A percentile compares a stretch with the other conserved stretches of the same genome.
These are phyloP conservation scores for Ziziphus jujuba DNA, from an alignment of 306 rosid species.

Conservation along the genomic window DNA sequence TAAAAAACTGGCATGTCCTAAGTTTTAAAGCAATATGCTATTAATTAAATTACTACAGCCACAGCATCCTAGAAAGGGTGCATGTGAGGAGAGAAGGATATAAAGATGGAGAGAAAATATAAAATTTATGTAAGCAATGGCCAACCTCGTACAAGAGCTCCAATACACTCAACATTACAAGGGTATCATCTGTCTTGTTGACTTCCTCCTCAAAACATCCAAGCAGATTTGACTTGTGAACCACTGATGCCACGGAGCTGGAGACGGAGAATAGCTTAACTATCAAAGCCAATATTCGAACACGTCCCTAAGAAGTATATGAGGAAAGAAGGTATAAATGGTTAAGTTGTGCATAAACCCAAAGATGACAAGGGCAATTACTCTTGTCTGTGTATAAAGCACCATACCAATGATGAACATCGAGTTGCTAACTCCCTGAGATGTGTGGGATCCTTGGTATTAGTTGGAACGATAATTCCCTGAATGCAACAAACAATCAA, in stretches of 20 bases:
- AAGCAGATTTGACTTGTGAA: conserved; percentile 66
- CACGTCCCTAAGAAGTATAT: conserved; percentile 61
- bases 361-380: neutral
- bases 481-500: conserved; percentile 31
- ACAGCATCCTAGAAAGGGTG: neutral
- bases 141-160: conserved; percentile 93
- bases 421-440: conserved; percentile 54
- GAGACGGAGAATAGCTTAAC: conserved; percentile 89
- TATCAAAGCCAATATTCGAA: conserved; percentile 79
- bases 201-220: conserved; percentile 71
- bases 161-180: conserved; percentile 73
- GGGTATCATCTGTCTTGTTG: conserved; percentile 65
- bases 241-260: conserved; percentile 56
- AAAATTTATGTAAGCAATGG: conserved; percentile 4
- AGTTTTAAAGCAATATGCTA: too few relatives aligned
- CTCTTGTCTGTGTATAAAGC: neutral
- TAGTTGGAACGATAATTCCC: conserved; percentile 73
- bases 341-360: conserved; percentile 18
- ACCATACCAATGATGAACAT: conserved; percentile 82
- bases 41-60: neutral
- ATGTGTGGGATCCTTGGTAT: conserved; percentile 56
- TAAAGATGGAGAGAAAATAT: conserved; percentile 8
- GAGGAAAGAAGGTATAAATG: conserved; percentile 3
- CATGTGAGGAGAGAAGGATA: neutral
- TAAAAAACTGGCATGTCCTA: too few relatives aligned